phyloP scores from a whole-genome alignment of 768 basidiomycete genomes.

The Nidula microcarpa region DNA sequence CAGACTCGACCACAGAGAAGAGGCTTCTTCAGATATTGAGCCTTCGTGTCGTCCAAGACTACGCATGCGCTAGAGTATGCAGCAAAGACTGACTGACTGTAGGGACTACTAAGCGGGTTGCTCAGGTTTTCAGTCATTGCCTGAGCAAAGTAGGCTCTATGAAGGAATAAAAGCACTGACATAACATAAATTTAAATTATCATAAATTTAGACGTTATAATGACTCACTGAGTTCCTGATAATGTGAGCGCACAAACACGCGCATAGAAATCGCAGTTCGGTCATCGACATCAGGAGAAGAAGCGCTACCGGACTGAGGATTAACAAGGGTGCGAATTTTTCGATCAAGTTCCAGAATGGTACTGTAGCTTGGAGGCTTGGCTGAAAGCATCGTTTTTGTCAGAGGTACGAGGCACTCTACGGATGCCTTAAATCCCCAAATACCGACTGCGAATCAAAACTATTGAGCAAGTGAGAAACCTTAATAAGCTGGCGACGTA shows the following conservation, averaged over 20 bases:
- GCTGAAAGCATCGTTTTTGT: conserved; percentile 34
- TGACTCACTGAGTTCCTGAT: conserved; percentile 39
- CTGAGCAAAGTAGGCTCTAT: conserved; percentile 56
- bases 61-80: conserved; percentile 49
- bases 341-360: conserved; percentile 44
- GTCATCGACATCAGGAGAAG: conserved; percentile 14
- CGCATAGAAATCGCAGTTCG: conserved; percentile 38
- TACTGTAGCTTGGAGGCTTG: conserved; percentile 42
- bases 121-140: conserved; percentile 45
- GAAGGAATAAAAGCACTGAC: conserved; percentile 51
- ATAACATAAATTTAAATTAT: not conserved
- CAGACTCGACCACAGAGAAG: conserved; percentile 47
- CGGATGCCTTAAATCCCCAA: conserved; percentile 40
- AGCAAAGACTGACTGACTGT: conserved; percentile 46
- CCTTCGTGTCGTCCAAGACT: conserved; percentile 37
- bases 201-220: not conserved
- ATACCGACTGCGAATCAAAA: conserved; percentile 32
- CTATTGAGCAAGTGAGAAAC: conserved; percentile 1
- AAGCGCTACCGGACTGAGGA: conserved; percentile 14
- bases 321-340: conserved; percentile 39
- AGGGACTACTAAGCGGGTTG: conserved; percentile 45
- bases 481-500: conserved; percentile 20
- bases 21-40: conserved; percentile 41
- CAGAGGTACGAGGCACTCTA: conserved; percentile 39
- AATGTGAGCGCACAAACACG: conserved; percentile 36